phyloP scores from a whole-genome alignment of 345 rosid genomes.

The Dimocarpus longan region DNA sequence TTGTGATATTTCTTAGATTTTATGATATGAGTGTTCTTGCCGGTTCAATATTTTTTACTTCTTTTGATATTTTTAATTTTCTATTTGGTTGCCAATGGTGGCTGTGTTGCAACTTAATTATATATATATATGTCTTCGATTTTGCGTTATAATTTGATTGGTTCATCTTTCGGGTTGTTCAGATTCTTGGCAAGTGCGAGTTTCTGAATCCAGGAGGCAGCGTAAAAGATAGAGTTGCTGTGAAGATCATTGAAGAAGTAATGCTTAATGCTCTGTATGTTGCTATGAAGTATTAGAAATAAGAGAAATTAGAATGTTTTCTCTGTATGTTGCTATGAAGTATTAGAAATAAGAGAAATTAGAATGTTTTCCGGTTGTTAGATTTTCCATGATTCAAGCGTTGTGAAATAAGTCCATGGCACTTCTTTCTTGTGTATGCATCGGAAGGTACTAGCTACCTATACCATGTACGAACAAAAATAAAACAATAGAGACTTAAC shows the following conservation, averaged over 20 bases:
- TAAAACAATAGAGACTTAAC: background rate
- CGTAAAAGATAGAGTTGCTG: conserved; percentile 92
- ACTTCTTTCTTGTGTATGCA: background rate
- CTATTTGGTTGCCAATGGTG: background rate
- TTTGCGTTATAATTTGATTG: conserved; percentile 9
- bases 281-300: background rate
- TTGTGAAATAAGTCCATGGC: background rate
- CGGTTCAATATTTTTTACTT: background rate
- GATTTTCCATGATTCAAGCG: background rate
- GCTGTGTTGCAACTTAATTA: background rate
- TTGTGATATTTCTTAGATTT: background rate
- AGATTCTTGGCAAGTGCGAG: conserved; percentile 96
- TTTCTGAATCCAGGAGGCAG: conserved; percentile 99
- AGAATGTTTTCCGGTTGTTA: background rate
- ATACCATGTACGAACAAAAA: background rate
- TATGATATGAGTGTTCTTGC: background rate
- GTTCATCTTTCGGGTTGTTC: conserved; percentile 21
- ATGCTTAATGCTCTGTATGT: background rate
- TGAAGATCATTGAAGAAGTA: conserved; percentile 90
- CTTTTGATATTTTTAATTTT: background rate
- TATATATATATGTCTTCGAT: background rate
- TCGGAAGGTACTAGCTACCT: background rate
- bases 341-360: background rate
- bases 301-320: background rate
- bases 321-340: background rate